These are phyloP conservation scores for Tylopilus subfusipes DNA, from an alignment of 768 basidiomycete species.

Conservation along the genomic window DNA sequence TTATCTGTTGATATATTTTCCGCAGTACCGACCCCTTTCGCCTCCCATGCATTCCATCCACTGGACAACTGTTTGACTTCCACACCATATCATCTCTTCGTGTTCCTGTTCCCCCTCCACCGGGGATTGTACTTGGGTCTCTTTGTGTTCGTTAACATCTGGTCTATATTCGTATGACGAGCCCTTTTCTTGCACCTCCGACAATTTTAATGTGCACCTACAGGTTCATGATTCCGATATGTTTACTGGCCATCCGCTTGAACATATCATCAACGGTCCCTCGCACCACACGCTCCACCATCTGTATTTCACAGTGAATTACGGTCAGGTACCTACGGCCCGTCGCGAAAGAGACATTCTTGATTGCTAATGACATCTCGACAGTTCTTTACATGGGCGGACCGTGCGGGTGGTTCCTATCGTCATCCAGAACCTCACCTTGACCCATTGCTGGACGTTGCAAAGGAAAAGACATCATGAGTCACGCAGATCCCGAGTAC, in stretches of 20 bases:
- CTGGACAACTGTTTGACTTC: slow-evolving; percentile 94
- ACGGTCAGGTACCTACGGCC: slow-evolving; percentile 74
- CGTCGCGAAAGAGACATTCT: neutral
- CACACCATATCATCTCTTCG: slow-evolving; percentile 90
- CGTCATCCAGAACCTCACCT: slow-evolving; percentile 79
- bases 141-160: slow-evolving; percentile 90
- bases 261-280: slow-evolving; percentile 93
- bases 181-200: neutral
- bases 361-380: slow-evolving; percentile 17
- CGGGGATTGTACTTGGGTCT: slow-evolving; percentile 78
- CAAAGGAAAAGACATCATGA: slow-evolving; percentile 29
- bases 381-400: slow-evolving; percentile 98
- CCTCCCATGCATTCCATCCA: slow-evolving; percentile 97
- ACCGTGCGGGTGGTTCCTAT: slow-evolving; percentile 80
- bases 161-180: slow-evolving; percentile 81
- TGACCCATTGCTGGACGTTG: slow-evolving; percentile 75
- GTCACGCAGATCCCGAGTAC: no score
- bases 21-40: slow-evolving; percentile 92
- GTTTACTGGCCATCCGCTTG: slow-evolving; percentile 87
- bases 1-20: slow-evolving; percentile 2
- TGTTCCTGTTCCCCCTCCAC: slow-evolving; percentile 88
- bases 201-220: neutral
- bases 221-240: slow-evolving; percentile 99
- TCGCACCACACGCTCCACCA: slow-evolving; percentile 98
- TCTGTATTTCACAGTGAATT: slow-evolving; percentile 95